phyloP scores from a whole-genome alignment of 495 filamentous ascomycete species.

The Neurospora pannonica region DNA sequence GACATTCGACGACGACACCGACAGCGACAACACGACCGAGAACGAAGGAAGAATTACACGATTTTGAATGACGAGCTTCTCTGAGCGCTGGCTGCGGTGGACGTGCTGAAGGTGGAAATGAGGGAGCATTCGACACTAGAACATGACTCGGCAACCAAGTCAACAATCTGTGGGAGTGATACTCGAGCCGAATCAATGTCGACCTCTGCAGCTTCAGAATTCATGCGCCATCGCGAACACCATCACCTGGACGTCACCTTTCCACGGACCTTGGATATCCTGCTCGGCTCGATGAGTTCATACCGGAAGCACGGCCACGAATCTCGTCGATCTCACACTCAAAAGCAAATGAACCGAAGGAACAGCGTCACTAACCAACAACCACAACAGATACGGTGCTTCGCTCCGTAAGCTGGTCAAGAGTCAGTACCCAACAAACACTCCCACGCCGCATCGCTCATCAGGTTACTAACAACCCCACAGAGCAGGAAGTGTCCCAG shows the following conservation, averaged over 20 bases:
- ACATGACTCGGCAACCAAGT: not conserved
- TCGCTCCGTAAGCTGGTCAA: constrained; percentile 99
- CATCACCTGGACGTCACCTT: not conserved
- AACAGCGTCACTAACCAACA: constrained; percentile 7
- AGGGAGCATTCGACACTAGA: not conserved
- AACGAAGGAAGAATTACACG: not conserved
- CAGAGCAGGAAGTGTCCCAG: constrained; percentile 91
- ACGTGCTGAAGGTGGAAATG: not conserved
- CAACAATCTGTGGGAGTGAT: not conserved
- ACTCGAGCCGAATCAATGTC: not conserved
- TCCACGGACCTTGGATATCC: not conserved
- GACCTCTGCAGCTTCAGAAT: not conserved
- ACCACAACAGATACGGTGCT: constrained; percentile 71
- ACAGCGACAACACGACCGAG: not conserved
- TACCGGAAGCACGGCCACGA: not conserved
- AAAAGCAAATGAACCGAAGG: not conserved
- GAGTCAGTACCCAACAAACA: constrained; percentile 29
- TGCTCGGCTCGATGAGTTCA: not conserved
- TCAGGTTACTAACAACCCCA: constrained; percentile 4
- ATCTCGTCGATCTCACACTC: constrained; percentile 1
- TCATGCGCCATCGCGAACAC: not conserved
- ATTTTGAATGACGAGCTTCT: not conserved
- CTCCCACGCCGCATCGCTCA: not conserved
- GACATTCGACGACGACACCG: not conserved
- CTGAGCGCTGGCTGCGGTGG: not conserved